Evolutionary conservation across 2,329 filamentous ascomycete species (phyloP), one percentile per base, ranked within the genome.

Genomic region (Tolypocladium ovalisporum): DNA sequence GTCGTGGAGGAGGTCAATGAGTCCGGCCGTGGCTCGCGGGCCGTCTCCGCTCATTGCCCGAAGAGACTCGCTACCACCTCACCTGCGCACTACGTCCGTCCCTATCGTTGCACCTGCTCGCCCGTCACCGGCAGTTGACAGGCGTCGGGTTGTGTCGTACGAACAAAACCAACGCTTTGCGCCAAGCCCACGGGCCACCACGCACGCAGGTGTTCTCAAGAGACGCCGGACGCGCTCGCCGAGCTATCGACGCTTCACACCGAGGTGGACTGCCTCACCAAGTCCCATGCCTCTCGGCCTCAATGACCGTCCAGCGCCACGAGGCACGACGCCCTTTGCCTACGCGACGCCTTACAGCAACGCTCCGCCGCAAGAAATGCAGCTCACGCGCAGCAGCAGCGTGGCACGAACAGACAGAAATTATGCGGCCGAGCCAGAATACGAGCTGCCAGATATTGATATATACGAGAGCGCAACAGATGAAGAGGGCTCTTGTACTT

Each of bases 261-360:
- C 83, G 0, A 76, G 81, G 32, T 80, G 77, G 74, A 84, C 79
- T 58, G 72, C 71, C 35, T 81, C 71, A 57, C 77, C 71, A 53
- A 81, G 71, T 64, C 73, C 76, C 5, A 68, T 72, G 60, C 72
- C 71, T 4, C 65, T 71, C 36, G 66, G 66, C 4, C 57, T 70
- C 5, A 67, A 66, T 7, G 71, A 75, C 51, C 68, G 68, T 55
- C 62, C 68, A 63, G 36, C 49, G 19, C 27, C 35, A 19, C 58
- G 61, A 2, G 70, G 69, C 17, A 76, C 75, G 15, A 83, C 80
- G 0, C 87, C 86, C 0, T 84, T 84, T 62, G 85, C 84, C n/a
- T 91, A 91, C 65, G 86, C 87, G 3, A 92, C 88, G 0, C 88
- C 88, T 0, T 79, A 86, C 66, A 90, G 87, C 65, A 86, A 84